Evolutionary conservation across 192 early-diverging fungal genomes (phyloP).

Genomic region (Cetraspora pellucida): DNA sequence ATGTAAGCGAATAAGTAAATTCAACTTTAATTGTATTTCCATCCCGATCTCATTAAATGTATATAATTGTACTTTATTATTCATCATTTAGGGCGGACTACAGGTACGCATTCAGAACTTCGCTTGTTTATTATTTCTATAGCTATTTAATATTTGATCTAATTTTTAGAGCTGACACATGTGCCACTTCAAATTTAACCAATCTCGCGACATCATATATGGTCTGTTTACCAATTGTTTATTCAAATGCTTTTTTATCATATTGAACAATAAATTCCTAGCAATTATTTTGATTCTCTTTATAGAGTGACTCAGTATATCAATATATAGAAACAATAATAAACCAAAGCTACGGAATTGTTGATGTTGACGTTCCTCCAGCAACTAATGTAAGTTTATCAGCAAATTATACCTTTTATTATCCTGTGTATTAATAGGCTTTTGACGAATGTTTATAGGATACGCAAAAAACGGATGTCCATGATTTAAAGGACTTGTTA

Average conservation of each 20-base stretch:
- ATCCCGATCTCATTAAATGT: neutral
- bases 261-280: neutral
- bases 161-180: constrained; percentile 27
- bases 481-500: constrained; percentile 37
- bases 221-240: neutral
- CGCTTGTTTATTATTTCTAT: neutral
- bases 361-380: constrained; percentile 28
- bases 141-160: neutral
- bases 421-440: neutral
- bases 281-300: neutral
- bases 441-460: constrained; percentile 33
- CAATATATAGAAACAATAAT: constrained; percentile 24
- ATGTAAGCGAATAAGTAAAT: constrained; percentile 39
- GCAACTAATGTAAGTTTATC: neutral
- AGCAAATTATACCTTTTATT: neutral
- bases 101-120: neutral
- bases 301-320: constrained; percentile 17
- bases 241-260: neutral
- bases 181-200: constrained; percentile 20
- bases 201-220: constrained; percentile 29
- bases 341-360: constrained; percentile 1
- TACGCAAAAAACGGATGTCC: constrained; percentile 39
- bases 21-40: neutral
- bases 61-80: neutral
- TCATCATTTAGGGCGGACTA: constrained; percentile 33